These are phyloP conservation scores for Vitis amurensis DNA, from an alignment of 164 flowering plant species.

Conservation along the genomic window DNA sequence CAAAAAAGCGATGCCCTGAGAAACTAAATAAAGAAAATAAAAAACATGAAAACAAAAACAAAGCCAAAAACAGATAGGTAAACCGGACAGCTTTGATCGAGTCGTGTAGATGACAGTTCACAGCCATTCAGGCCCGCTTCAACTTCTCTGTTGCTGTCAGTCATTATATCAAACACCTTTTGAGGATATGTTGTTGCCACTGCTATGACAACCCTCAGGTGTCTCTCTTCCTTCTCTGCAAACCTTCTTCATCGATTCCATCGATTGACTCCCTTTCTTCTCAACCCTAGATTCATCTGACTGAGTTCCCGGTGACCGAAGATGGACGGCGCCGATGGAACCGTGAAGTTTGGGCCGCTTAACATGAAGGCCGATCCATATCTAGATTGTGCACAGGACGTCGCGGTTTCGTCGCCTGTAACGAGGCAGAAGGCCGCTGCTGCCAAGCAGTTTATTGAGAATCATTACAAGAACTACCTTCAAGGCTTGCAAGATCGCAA, in stretches of 20 bases:
- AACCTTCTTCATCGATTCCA: neutral
- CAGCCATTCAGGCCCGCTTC: neutral
- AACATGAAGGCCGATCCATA: constrained; percentile 48
- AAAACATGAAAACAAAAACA: neutral
- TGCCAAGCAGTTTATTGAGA: constrained; percentile 88
- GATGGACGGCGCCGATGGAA: constrained; percentile 61
- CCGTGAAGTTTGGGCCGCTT: constrained; percentile 40
- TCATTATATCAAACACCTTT: constrained; percentile 19
- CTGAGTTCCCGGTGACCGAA: neutral
- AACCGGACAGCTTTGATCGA: constrained; percentile 6
- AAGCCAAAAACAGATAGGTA: constrained; percentile 1
- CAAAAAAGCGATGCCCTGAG: neutral
- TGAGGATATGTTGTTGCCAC: no score
- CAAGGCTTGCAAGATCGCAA: constrained; percentile 85
- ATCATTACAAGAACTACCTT: constrained; percentile 78
- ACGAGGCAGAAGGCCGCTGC: constrained; percentile 91
- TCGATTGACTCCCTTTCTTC: neutral
- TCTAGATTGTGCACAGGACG: constrained; percentile 43
- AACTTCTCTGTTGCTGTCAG: constrained; percentile 2
- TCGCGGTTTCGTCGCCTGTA: constrained; percentile 77
- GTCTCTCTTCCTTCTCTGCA: constrained; percentile 7
- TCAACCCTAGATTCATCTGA: neutral
- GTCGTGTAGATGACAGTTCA: constrained; percentile 9
- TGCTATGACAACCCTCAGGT: constrained; percentile 14
- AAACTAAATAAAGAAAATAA: neutral